These are phyloP conservation scores for Wickerhamiella parazyma DNA, from an alignment of 805 yeast genomes.

Conservation along the genomic window DNA sequence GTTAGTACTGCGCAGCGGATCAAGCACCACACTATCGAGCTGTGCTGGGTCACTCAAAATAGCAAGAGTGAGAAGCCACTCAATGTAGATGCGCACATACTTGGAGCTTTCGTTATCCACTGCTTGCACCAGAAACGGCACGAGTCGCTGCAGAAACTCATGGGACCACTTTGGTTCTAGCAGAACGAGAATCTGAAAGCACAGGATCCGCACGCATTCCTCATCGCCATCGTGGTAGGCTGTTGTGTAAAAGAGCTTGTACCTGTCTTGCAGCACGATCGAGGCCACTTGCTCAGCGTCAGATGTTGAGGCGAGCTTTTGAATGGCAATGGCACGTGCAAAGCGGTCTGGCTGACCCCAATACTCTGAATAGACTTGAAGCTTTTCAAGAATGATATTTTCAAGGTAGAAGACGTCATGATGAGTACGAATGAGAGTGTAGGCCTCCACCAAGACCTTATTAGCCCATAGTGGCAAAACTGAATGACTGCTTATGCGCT, in stretches of 20 bases:
- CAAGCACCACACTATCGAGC: slow-evolving; percentile 8
- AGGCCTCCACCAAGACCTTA: slow-evolving; percentile 33
- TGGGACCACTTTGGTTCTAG: slow-evolving; percentile 26
- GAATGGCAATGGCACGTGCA: slow-evolving; percentile 37
- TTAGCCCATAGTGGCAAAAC: slow-evolving; percentile 34
- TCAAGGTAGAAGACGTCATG: slow-evolving; percentile 49
- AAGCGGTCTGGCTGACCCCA: slow-evolving; percentile 50
- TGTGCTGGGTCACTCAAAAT: slow-evolving; percentile 23
- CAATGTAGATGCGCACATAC: slow-evolving; percentile 55
- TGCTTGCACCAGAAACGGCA: slow-evolving; percentile 23
- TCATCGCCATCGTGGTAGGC: slow-evolving; percentile 56
- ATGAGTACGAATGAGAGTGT: slow-evolving; percentile 39
- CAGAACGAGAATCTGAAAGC: slow-evolving; percentile 39
- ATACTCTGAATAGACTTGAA: slow-evolving; percentile 30
- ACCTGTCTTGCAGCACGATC: slow-evolving; percentile 11
- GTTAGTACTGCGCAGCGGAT: slow-evolving; percentile 10
- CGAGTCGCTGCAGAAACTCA: slow-evolving; percentile 21
- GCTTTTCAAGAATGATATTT: slow-evolving; percentile 33
- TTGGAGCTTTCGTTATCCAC: slow-evolving; percentile 65
- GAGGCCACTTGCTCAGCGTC: neutral
- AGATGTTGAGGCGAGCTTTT: slow-evolving; percentile 28
- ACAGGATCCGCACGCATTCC: slow-evolving; percentile 49
- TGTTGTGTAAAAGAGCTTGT: slow-evolving; percentile 35
- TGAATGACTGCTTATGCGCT: slow-evolving; percentile 27
- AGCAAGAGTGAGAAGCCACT: slow-evolving; percentile 54